These are phyloP conservation scores for Euclidium syriacum DNA, from an alignment of 345 rosid genomes.

Conservation along the genomic window DNA sequence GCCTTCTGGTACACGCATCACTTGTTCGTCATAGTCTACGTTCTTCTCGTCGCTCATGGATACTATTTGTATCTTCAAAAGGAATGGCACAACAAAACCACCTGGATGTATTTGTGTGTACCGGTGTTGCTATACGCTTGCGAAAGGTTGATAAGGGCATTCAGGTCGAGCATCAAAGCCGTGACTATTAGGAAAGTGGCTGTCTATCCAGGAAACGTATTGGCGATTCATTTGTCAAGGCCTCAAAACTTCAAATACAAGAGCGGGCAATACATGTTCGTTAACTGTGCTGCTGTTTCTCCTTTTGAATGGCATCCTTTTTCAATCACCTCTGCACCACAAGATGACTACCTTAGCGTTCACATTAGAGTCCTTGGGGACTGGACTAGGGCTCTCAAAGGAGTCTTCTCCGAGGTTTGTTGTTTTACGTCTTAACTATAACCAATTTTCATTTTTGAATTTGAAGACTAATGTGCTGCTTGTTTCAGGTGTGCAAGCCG, in stretches of 20 bases:
- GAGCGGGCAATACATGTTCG: constrained; percentile 83
- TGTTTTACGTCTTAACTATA: constrained; percentile 51
- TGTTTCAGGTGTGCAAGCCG: constrained; percentile 54
- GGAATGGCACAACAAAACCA: constrained; percentile 66
- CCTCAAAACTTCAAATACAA: constrained; percentile 79
- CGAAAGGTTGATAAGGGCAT: constrained; percentile 61
- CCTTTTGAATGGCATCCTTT: constrained; percentile 96
- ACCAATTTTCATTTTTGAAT: too few species aligned
- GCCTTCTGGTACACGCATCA: constrained; percentile 93
- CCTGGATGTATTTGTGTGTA: constrained; percentile 75
- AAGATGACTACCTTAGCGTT: constrained; percentile 67
- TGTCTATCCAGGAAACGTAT: constrained; percentile 72
- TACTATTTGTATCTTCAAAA: constrained; percentile 49
- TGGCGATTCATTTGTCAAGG: constrained; percentile 65
- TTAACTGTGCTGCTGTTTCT: constrained; percentile 77
- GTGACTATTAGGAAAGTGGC: constrained; percentile 62
- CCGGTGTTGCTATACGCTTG: constrained; percentile 52
- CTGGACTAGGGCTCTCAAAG: constrained; percentile 71
- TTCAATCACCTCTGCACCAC: constrained; percentile 83
- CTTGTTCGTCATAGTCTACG: constrained; percentile 63
- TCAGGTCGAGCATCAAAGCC: constrained; percentile 64
- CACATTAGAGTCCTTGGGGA: constrained; percentile 76
- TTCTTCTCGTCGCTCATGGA: constrained; percentile 66
- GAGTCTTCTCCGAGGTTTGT: constrained; percentile 53
- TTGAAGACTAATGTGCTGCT: too few species aligned